Conservation (phyloP, 2,329 filamentous ascomycete species). For the Fusarium sp. region DNA sequence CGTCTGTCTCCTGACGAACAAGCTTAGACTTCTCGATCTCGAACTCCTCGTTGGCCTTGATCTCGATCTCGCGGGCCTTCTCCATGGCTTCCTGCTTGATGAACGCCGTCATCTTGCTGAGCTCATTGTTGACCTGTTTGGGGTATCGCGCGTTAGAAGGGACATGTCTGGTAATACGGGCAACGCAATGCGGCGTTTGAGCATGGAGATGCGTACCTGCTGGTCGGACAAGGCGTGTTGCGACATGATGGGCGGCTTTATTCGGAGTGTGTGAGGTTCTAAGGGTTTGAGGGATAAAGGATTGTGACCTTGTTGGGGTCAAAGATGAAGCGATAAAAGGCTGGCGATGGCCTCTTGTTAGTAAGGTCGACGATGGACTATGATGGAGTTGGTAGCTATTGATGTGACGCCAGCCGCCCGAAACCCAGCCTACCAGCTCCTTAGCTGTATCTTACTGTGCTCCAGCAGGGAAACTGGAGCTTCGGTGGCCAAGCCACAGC, state of each 20-base stretch:
- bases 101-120: conserved; percentile 99
- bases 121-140: conserved; percentile 89
- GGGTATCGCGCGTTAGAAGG: conserved; percentile 33
- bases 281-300: conserved; percentile 10
- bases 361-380: conserved; percentile 31
- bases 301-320: conserved; percentile 10
- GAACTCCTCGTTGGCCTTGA: conserved; percentile 99
- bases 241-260: conserved; percentile 76
- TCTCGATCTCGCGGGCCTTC: conserved; percentile 96
- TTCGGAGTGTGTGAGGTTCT: conserved; percentile 27
- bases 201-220: conserved; percentile 73
- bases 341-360: conserved; percentile 44
- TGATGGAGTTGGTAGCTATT: conserved; percentile 48
- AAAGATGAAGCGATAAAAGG: conserved; percentile 26
- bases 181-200: conserved; percentile 38
- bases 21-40: conserved; percentile 99
- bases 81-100: conserved; percentile 98
- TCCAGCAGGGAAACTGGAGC: conserved; percentile 32
- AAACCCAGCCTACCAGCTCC: conserved; percentile 24
- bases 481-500: conserved; percentile 44
- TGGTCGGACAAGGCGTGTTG: conserved; percentile 98
- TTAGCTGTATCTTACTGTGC: conserved; percentile 33
- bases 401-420: conserved; percentile 47
- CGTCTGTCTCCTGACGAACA: conserved; percentile 91
- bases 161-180: conserved; percentile 19